Base-by-base conservation (phyloP, 805 yeast species). In the Spathaspora passalidarum region DNA sequence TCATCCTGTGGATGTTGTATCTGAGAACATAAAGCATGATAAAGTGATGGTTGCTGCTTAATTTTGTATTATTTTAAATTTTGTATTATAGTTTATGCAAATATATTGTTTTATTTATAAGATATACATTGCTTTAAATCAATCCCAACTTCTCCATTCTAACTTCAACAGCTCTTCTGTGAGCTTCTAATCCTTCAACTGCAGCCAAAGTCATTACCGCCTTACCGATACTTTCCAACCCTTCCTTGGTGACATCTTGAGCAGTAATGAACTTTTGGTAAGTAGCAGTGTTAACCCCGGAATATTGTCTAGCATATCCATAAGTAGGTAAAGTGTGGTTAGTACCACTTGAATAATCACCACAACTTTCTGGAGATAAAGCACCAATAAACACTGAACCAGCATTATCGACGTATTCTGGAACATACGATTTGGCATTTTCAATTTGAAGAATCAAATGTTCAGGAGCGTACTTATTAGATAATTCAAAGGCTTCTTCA, bases 321-420 rank as follows among this genome's bases (percentile, higher is more conserved):
- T 94, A 94, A 0, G 99, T 94, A 48, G 99, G 99, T 57, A 94
- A 78, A 0, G 99, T 94, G 72, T 94, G 99, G 76, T 94, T 94
- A 4, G 99, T 94, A 64, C 99, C 99, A 49, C 91, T 81, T 0
- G 97, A 91, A 72, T 94, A 94, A 71, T 94, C 99, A 61, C 99
- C 99, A 66, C 97, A 91, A 2, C 96, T 86, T 66, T 94, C 99
- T 42, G 99, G 99, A 2, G 97, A 87, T 65, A 86, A 87, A 3
- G 92, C 86, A 38, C 99, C 99, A 46, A 94, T 97, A 60, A 94
- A 94, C 19, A 94, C 94, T 25, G 96, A 86, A 34, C 99, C 99
- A 5, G 99, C 99, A 63, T 94, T 84, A 52, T 87, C 85, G 29
- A 94, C 91, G 53, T 77, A 69, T 23, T 79, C 75, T 9, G 77